Conservation (phyloP, 768 basidiomycete species). For the Mycena olivaceomarginata region DNA sequence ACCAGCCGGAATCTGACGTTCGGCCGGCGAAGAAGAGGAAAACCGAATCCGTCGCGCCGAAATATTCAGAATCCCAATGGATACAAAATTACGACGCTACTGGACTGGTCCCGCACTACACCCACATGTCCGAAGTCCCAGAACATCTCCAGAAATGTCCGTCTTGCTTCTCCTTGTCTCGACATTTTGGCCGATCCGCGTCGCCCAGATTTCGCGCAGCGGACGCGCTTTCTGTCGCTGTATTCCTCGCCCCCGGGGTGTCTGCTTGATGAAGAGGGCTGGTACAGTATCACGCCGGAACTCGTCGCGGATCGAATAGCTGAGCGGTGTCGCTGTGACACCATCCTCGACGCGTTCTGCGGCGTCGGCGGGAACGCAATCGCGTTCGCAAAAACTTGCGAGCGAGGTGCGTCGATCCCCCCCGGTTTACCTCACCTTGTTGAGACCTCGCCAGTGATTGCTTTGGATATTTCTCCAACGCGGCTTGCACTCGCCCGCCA, state of each 20-base stretch:
- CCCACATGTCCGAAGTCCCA: slow-evolving; percentile 80
- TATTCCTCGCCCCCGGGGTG: slow-evolving; percentile 82
- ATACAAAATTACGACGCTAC: slow-evolving; percentile 78
- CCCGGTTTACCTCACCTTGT: no score
- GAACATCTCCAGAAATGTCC: slow-evolving; percentile 89
- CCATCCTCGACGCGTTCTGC: slow-evolving; percentile 95
- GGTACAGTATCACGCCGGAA: slow-evolving; percentile 98
- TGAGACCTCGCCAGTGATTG: slow-evolving; percentile 80
- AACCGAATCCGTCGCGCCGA: slow-evolving; percentile 38
- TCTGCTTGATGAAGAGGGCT: slow-evolving; percentile 95
- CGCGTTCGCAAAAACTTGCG: slow-evolving; percentile 97
- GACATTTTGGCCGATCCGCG: slow-evolving; percentile 11
- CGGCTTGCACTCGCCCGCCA: slow-evolving; percentile 95
- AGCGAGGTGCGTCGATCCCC: slow-evolving; percentile 77
- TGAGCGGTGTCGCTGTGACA: slow-evolving; percentile 90
- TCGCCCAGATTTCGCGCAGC: slow-evolving; percentile 87
- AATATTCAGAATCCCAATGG: slow-evolving; percentile 53
- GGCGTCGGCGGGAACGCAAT: slow-evolving; percentile 99
- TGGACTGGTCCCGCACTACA: slow-evolving; percentile 84
- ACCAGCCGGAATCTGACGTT: slow-evolving; percentile 30
- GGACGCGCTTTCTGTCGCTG: slow-evolving; percentile 86
- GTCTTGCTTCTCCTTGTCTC: slow-evolving; percentile 50
- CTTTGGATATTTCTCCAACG: slow-evolving; percentile 89
- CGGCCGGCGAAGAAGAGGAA: slow-evolving; percentile 61
- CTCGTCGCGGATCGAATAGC: slow-evolving; percentile 95